Percentiles rank a stretch among this genome's conserved stretches.
phyloP scores from a whole-genome alignment of 2,329 filamentous ascomycete genomes.

The Colletotrichum sublineola region DNA sequence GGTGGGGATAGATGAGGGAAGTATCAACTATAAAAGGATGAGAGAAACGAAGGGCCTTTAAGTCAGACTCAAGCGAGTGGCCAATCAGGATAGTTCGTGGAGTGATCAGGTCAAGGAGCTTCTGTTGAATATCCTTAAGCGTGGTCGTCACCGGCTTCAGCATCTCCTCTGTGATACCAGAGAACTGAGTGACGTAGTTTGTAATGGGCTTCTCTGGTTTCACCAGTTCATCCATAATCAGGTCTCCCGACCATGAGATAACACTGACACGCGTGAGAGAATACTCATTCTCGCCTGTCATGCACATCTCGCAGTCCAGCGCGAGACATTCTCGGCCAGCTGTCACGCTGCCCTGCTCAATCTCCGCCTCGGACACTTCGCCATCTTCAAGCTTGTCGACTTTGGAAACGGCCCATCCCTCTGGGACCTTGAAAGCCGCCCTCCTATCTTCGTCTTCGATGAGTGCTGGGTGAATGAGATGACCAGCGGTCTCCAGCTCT shows the following conservation, averaged over 20 bases:
- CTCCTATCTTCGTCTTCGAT: conserved; percentile 70
- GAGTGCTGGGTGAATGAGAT: conserved; percentile 83
- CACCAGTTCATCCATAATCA: conserved; percentile 90
- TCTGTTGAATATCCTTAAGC: conserved; percentile 83
- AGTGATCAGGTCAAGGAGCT: conserved; percentile 79
- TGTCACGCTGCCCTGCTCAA: conserved; percentile 86
- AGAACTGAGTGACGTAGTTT: conserved; percentile 92
- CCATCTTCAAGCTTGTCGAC: conserved; percentile 77
- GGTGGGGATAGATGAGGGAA: conserved; percentile 89
- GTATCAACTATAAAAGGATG: conserved; percentile 97
- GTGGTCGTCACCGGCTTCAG: conserved; percentile 87
- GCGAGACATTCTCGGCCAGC: conserved; percentile 84
- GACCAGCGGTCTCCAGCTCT: conserved; percentile 87
- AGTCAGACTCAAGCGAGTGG: conserved; percentile 85
- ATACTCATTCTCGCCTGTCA: conserved; percentile 82
- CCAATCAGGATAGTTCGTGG: conserved; percentile 81
- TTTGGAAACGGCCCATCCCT: conserved; percentile 86
- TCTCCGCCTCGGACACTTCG: conserved; percentile 74
- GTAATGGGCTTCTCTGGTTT: conserved; percentile 89
- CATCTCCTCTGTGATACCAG: conserved; percentile 91
- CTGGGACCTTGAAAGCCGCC: conserved; percentile 66
- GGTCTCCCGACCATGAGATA: conserved; percentile 85
- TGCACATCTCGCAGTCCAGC: conserved; percentile 98
- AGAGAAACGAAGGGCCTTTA: conserved; percentile 85
- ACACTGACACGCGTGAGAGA: conserved; percentile 92